Base-by-base conservation (phyloP, 148 eudicot genomes). In the Hydrangea macrophylla region DNA sequence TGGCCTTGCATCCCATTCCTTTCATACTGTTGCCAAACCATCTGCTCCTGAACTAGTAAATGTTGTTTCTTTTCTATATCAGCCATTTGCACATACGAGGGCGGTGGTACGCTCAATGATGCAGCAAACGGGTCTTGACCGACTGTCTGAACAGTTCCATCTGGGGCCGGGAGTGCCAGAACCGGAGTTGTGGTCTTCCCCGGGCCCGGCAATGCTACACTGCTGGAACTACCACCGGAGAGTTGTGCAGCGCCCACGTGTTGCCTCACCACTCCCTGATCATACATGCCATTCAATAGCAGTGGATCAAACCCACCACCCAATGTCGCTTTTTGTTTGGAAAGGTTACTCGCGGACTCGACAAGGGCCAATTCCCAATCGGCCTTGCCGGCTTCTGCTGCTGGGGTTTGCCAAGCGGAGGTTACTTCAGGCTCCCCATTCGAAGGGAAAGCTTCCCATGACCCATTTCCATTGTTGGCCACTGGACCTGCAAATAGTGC, bases 31-130 rank as follows among this genome's bases (percentile, higher is more conserved):
- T 92, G 92, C 97, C 97, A 92, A 3, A 86, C 77, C 11, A 77
- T 55, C 73, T 92, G 97, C 58, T 92, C 97, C 73, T 89, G 96
- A 48, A 78, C 81, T 31, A 92, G 86, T 23, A 92, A 72, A 2
- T 87, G 90, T 64, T 92, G 97, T 74, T 92, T 92, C 84, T 89
- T 92, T 75, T 92, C 97, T 81, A 92, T 73, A 40, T 92, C 97
- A 0, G 96, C 83, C 96, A 92, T 89, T 37, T 92, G 97, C 11
- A 89, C 97, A 61, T 92, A 92, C 0, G 97, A 64, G 5, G 97
- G 97, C 15, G 97, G 95, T 0, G 95, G 88, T 40, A 92, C 50
- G 30, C 60, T 79, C 53, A 83, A 64, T 3, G 97, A 91, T 2
- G 97, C 96, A 0, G 92, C 87, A 70, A 89, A 89, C 0, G 96